Evolutionary conservation across 108 stramenopile genomes (phyloP), one percentile per base, ranked within the genome.

Genomic region (Nitzschia sp.): DNA sequence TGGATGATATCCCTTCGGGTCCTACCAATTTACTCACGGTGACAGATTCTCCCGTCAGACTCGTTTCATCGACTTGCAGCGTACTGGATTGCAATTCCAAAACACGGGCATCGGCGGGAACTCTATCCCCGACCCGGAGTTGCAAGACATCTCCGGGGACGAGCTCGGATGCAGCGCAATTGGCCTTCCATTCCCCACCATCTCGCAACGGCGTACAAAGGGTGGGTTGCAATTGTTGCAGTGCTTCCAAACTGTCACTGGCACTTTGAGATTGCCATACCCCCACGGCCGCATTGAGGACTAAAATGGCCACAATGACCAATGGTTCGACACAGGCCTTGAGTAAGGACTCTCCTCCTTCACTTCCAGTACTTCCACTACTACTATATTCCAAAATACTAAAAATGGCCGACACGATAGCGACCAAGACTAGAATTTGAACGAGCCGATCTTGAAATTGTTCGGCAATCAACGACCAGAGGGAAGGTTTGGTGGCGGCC

Each of bases 131-230:
- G 9, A 96, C 96, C 1, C 85, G 75, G 6, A 99, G 45, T 23
- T 80, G 53, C 27, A 99, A 84, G 21, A 99, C 52, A 80, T 99
- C 99, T 16, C 99, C 99, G 0, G 97, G 97, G 22, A 99, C 99
- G 29, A 99, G 71, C 13, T 85, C 67, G 2, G 70, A 50, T 1
- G 92, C 80, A 57, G 82, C 79, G 9, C 80, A 58, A 13, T 81
- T 48, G 38, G 67, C 72, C 41, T 55, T 28, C 11, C 23, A 23
- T 55, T 56, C 44, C 2, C 54, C 53, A 53, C 88, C 83, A 45
- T 84, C 79, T 11, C 75, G 74, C 0, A 80, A 1, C 0, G 92
- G 94, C 8, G 85, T 84, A 21, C 89, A 89, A 3, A 70, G 62
- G 13, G 78, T 81, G 9, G 96, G 88, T 84, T 99, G 97, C 32